Base-by-base conservation (phyloP, 2,329 filamentous ascomycete genomes). In the Pseudocercospora crystallina region DNA sequence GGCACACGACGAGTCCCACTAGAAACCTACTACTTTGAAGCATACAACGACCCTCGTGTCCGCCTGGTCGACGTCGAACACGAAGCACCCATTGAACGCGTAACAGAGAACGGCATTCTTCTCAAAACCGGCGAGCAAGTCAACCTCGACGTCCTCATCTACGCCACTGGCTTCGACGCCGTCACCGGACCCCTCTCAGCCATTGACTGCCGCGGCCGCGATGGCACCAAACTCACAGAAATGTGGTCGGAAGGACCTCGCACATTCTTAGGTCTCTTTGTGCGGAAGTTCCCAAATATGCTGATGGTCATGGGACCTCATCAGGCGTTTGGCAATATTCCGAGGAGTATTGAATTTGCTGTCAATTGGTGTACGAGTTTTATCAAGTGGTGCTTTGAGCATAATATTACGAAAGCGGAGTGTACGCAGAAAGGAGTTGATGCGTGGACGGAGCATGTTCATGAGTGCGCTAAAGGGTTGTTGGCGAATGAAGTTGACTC, bases 1-100 rank as follows among this genome's bases (percentile, higher is more conserved):
- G 60, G 58, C 1, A 60, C 54, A 11, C 50, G 51, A 29, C 44
- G 60, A n/a, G 55, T 61, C 1, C 58, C 66, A 0, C 68, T 80
- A 0, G 78, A 81, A 54, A 65, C 74, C 31, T 65, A 69, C 35
- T 80, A 77, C 59, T 81, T 75, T 55, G 78, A 81, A 51, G 67
- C 72, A 2, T 71, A 76, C 46, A 73, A 79, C 53, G 69, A 69
- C 13, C 62, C 68, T 0, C 73, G 77, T 30, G 75, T 81, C 2
- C 59, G 73, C 1, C 57, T 81, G 1, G 69, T 81, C 1, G 67
- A 76, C 39, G 56, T 79, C 12, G 70, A 69, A 47, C 75, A 72
- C 9, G 59, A 68, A 8, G 73, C 70, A 2, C 68, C 73, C 0
- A 77, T 81, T 49, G 61, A 61, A 4, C 59, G 65, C 8, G 69